Evolutionary conservation across 306 rosid species (phyloP), one percentile per base, ranked within the genome.

Genomic region (Sindora glabra): DNA sequence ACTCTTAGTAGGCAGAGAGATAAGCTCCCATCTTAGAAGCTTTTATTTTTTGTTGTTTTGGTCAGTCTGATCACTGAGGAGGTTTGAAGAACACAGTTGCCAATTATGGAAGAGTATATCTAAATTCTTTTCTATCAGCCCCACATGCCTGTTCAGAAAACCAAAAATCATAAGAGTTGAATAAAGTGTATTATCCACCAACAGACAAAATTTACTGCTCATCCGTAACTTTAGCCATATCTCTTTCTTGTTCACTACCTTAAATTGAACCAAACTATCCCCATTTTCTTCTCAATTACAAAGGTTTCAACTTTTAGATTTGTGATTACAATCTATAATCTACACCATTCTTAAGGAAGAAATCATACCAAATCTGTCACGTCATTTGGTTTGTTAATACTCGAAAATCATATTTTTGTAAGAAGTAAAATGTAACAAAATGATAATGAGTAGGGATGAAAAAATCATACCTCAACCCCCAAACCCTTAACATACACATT

Each of bases 111-210:
- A 89, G 82, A 47, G 41, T 77, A 41, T 45, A 74, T 73, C 75
- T 85, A 15, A 85, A 53, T 78, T 74, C 94, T 83, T 89, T 85
- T 76, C 96, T 77, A 53, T 89, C 96, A 3, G 79, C 22, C 9
- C 96, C 96, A 27, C 25, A 81, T 24, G 85, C 75, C 96, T 89
- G 86, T 39, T 48, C 29, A 64, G 50, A 58, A 46, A 18, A 65
- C 45, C 36, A 1, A 12, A 21, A 14, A 65, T n/a, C 48, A 19
- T 12, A 36, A 33, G 49, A 41, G 22, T 49, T 24, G 29, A 57
- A 42, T 65, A 9, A 41, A 64, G 22, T 23, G 48, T 26, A 32
- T 8, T 30, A 64, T 64, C 32, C n/a, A 54, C 38, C 21, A 47
- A 54, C n/a, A 24, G 8, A 46, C 18, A 11, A 21, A 23, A 26